Percentiles rank a stretch among this genome's conserved stretches.
phyloP scores from a whole-genome alignment of 2,329 filamentous ascomycete species.

The Fusarium sp. region DNA sequence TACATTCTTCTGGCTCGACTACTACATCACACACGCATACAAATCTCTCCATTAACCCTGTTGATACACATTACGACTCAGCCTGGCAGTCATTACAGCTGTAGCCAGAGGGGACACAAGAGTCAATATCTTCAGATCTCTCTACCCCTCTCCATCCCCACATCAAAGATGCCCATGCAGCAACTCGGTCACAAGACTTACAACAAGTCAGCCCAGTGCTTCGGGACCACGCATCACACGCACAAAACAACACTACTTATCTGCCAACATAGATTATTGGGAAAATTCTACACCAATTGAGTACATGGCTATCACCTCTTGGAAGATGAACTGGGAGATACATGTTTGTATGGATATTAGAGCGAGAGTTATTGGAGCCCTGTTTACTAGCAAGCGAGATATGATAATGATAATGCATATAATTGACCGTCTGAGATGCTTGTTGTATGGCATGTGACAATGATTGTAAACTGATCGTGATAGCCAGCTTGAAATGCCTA shows the following conservation, averaged over 20 bases:
- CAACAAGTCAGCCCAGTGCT: too few species aligned
- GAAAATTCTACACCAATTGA: too few species aligned
- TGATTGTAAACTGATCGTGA: not conserved
- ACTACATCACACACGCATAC: not conserved
- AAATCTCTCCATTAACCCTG: too few species aligned
- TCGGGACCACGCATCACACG: rapidly evolving
- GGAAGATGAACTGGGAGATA: not conserved
- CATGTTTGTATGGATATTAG: not conserved
- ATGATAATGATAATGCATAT: not conserved
- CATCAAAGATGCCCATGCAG: not conserved
- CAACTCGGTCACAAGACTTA: not conserved
- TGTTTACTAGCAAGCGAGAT: not conserved
- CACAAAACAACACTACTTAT: not conserved
- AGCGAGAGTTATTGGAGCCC: too few species aligned
- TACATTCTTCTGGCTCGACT: not conserved
- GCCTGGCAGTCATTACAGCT: not conserved
- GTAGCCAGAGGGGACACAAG: not conserved
- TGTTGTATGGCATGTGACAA: too few species aligned
- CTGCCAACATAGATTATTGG: not conserved
- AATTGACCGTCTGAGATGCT: not conserved
- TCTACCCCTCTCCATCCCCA: not conserved
- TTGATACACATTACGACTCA: not conserved
- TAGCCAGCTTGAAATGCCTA: not conserved
- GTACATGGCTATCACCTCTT: too few species aligned
- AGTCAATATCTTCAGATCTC: not conserved